Evolutionary conservation across 169 alveolate species (phyloP).

Genomic region (Besnoitia besnoiti): DNA sequence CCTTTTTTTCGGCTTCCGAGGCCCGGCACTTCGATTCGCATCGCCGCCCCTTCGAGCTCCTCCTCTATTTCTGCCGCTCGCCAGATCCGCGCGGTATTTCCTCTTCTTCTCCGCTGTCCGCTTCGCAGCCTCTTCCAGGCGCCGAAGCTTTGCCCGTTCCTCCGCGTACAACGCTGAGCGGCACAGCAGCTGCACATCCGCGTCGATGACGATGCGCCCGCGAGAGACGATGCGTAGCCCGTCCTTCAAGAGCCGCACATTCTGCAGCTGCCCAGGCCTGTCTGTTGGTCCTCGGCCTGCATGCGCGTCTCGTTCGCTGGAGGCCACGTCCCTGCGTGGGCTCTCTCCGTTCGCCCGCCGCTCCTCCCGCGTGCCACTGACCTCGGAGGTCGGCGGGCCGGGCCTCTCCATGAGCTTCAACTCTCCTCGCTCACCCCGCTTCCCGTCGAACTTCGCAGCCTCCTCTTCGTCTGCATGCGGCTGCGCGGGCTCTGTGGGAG

Average conservation of each 20-base stretch:
- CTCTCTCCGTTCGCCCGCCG: too few relatives aligned
- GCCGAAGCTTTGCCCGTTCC: background rate
- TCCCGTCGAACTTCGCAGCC: background rate
- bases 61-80: background rate
- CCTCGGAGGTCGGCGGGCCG: too few relatives aligned
- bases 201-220: background rate
- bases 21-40: background rate
- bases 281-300: background rate
- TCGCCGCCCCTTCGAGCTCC: background rate
- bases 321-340: too few relatives aligned
- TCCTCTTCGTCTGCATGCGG: background rate
- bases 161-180: background rate
- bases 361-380: too few relatives aligned
- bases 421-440: too few relatives aligned
- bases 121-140: background rate
- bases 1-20: background rate
- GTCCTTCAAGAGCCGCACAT: background rate
- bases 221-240: background rate
- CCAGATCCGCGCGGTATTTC: background rate
- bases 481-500: constrained; percentile 36
- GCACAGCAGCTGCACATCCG: background rate
- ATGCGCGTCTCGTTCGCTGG: too few relatives aligned
- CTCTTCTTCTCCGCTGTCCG: background rate
- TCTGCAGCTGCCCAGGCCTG: too few relatives aligned
- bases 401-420: too few relatives aligned